Conservation (phyloP, 108 stramenopile genomes). For the Cyclostephanos invisitatus region DNA sequence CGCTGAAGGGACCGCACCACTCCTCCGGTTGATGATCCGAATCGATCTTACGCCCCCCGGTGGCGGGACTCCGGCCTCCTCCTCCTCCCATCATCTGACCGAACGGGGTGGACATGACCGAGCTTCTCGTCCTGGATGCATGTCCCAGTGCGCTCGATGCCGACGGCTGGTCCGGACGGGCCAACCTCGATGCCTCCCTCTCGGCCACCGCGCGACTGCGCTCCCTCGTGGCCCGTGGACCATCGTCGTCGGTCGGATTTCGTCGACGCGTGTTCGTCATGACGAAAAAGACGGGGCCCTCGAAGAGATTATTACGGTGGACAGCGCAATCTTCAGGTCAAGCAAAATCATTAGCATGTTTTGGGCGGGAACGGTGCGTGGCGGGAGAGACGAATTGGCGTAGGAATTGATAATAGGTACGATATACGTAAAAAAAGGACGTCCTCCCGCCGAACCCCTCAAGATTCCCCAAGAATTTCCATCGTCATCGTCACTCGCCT, state of each 20-base stretch:
- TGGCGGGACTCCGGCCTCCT: slow-evolving; percentile 8
- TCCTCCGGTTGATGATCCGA: slow-evolving; percentile 35
- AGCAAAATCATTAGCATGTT: too few species aligned
- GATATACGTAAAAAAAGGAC: too few species aligned
- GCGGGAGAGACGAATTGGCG: too few species aligned
- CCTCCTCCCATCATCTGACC: slow-evolving; percentile 51
- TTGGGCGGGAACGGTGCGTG: too few species aligned
- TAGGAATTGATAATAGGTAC: too few species aligned
- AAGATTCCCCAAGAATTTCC: too few species aligned
- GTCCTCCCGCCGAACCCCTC: too few species aligned
- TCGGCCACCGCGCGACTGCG: slow-evolving; percentile 83
- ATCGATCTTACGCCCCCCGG: slow-evolving; percentile 26
- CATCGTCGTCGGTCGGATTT: slow-evolving; percentile 66
- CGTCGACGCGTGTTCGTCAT: slow-evolving; percentile 7
- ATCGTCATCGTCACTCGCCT: too few species aligned
- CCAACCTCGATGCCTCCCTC: slow-evolving; percentile 75
- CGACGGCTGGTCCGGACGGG: slow-evolving; percentile 55
- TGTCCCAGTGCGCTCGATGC: slow-evolving; percentile 44
- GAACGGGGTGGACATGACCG: slow-evolving; percentile 76
- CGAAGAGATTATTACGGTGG: too few species aligned
- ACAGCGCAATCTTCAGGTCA: too few species aligned
- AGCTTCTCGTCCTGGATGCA: slow-evolving; percentile 67
- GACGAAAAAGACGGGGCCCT: not conserved
- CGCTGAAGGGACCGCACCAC: slow-evolving; percentile 86
- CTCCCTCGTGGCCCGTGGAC: slow-evolving; percentile 60